Evolutionary conservation across 2,329 filamentous ascomycete species (phyloP).

Genomic region (Ceratocystis eucalypticola): DNA sequence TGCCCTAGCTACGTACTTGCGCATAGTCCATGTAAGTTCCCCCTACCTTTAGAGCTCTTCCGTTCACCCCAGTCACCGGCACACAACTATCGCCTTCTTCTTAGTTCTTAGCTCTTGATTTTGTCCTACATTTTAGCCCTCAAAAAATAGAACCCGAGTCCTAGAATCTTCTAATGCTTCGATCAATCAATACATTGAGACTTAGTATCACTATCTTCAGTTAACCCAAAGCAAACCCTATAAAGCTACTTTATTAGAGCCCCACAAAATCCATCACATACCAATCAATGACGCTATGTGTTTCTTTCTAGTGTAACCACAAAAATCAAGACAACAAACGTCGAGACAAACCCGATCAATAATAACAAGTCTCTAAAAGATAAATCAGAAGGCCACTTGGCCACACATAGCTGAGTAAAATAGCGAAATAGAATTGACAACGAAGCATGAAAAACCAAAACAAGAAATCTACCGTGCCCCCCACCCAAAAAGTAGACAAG

Average conservation of each 20-base stretch:
- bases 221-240: not conserved
- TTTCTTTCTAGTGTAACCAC: not conserved
- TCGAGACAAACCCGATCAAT: too few relatives aligned
- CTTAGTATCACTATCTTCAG: too few relatives aligned
- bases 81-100: too few relatives aligned
- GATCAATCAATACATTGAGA: not conserved
- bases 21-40: not conserved
- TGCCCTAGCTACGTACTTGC: not conserved
- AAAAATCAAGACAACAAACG: not conserved
- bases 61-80: too few relatives aligned
- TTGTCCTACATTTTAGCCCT: too few relatives aligned
- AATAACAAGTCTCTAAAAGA: too few relatives aligned
- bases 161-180: not conserved
- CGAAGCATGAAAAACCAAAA: not conserved
- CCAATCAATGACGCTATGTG: not conserved
- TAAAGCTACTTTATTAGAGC: not conserved
- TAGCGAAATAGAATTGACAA: not conserved
- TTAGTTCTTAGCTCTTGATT: too few relatives aligned
- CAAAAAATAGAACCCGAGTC: not conserved
- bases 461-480: not conserved
- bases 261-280: not conserved
- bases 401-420: not conserved
- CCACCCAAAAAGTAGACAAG: not conserved
- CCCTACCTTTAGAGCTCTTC: not conserved
- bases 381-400: too few relatives aligned